Evolutionary conservation across 305 asterid genomes (phyloP).

Genomic region (Solanum hybrid): DNA sequence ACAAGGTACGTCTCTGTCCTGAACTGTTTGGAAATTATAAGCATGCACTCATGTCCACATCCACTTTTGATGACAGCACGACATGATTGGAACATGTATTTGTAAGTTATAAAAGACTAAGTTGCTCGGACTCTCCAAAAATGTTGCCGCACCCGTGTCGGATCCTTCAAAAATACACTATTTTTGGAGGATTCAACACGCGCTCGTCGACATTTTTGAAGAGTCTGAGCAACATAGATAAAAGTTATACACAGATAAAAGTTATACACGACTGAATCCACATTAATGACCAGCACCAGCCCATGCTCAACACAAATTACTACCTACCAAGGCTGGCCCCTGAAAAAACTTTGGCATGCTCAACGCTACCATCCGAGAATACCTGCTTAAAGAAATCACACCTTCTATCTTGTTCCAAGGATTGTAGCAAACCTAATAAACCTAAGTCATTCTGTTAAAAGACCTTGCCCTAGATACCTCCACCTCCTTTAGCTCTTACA

Average conservation of each 20-base stretch:
- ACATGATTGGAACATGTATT: not conserved
- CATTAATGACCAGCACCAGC: not conserved
- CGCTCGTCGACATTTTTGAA: too few species aligned
- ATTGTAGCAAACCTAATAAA: not conserved
- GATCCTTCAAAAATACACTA: too few species aligned
- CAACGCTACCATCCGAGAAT: not conserved
- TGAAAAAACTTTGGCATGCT: not conserved
- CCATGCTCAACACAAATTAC: not conserved
- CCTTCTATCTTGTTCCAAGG: not conserved
- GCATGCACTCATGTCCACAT: not conserved
- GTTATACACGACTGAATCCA: not conserved
- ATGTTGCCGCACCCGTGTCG: too few species aligned
- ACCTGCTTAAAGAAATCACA: not conserved
- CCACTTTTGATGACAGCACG: not conserved
- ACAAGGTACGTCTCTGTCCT: not conserved
- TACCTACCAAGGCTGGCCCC: not conserved
- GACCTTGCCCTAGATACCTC: not conserved
- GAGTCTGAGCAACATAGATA: too few species aligned
- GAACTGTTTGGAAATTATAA: not conserved
- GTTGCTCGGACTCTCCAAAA: too few species aligned
- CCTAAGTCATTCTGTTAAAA: not conserved
- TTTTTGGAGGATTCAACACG: too few species aligned
- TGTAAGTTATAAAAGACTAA: not conserved
- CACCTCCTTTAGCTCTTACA: not conserved
- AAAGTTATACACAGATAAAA: not conserved